Conservation (phyloP, 2,329 filamentous ascomycete species). For the Phoma herbarum region DNA sequence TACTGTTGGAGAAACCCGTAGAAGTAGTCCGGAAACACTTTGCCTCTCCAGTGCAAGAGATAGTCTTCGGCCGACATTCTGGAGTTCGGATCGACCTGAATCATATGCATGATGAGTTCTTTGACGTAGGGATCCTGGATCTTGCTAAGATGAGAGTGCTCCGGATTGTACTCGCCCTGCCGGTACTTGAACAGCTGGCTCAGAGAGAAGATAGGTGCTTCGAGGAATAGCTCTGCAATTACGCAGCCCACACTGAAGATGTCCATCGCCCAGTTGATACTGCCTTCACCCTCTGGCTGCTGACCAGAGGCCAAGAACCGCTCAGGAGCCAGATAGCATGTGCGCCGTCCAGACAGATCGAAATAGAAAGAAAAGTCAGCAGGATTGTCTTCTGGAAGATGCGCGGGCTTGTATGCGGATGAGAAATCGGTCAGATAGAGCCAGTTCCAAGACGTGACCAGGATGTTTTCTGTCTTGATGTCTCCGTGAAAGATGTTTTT, state of each 20-base stretch:
- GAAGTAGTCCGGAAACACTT: constrained; percentile 95
- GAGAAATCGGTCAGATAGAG: constrained; percentile 98
- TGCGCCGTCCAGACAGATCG: constrained; percentile 87
- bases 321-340: constrained; percentile 95
- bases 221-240: constrained; percentile 94
- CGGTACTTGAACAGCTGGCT: constrained; percentile 96
- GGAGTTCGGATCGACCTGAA: constrained; percentile 89
- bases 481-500: constrained; percentile 94
- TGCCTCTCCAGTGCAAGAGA: constrained; percentile 87
- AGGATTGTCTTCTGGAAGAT: constrained; percentile 94
- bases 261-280: constrained; percentile 92
- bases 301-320: constrained; percentile 80
- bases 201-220: constrained; percentile 95
- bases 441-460: constrained; percentile 99
- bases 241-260: constrained; percentile 97
- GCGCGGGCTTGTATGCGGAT: constrained; percentile 91
- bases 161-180: constrained; percentile 89
- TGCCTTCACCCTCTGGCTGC: constrained; percentile 69
- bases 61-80: constrained; percentile 95
- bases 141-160: constrained; percentile 79
- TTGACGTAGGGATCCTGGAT: constrained; percentile 88
- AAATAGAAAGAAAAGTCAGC: constrained; percentile 99
- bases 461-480: constrained; percentile 96
- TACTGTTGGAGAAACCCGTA: constrained; percentile 98
- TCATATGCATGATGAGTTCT: constrained; percentile 94